These are phyloP conservation scores for Amanita phalloides DNA, from an alignment of 768 basidiomycete species.

Conservation along the genomic window DNA sequence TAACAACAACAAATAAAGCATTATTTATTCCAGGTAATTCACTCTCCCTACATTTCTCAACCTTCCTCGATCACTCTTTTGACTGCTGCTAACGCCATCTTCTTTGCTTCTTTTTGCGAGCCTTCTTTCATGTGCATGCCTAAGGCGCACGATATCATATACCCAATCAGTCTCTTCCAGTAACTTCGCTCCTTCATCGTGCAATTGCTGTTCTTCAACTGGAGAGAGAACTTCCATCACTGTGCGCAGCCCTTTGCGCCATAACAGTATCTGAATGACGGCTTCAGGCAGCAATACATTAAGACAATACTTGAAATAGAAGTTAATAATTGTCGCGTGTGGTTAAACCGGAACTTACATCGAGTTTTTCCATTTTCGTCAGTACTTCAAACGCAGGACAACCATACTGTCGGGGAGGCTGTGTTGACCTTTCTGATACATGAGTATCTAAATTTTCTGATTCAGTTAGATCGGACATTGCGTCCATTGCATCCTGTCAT, in stretches of 20 bases:
- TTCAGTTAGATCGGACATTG: neutral
- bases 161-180: slow-evolving; percentile 60
- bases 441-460: neutral
- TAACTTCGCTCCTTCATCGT: slow-evolving; percentile 34
- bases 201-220: slow-evolving; percentile 46
- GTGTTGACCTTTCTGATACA: neutral
- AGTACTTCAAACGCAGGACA: slow-evolving; percentile 35
- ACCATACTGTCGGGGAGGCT: slow-evolving; percentile 19
- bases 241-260: slow-evolving; percentile 52
- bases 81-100: slow-evolving; percentile 6
- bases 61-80: slow-evolving; percentile 11
- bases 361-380: slow-evolving; percentile 36
- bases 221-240: slow-evolving; percentile 35
- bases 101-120: slow-evolving; percentile 9
- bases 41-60: slow-evolving; percentile 13
- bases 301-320: slow-evolving; percentile 45
- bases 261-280: slow-evolving; percentile 62
- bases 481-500: neutral
- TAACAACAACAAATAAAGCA: slow-evolving; percentile 1
- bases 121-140: slow-evolving; percentile 19
- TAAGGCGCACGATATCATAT: slow-evolving; percentile 42
- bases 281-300: slow-evolving; percentile 66
- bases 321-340: neutral
- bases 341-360: slow-evolving; percentile 23
- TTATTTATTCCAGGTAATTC: slow-evolving; percentile 17